Percentiles rank a stretch among this genome's conserved stretches.
Conservation (phyloP, 2,329 filamentous ascomycete genomes). For the Aspergillus piperis region DNA sequence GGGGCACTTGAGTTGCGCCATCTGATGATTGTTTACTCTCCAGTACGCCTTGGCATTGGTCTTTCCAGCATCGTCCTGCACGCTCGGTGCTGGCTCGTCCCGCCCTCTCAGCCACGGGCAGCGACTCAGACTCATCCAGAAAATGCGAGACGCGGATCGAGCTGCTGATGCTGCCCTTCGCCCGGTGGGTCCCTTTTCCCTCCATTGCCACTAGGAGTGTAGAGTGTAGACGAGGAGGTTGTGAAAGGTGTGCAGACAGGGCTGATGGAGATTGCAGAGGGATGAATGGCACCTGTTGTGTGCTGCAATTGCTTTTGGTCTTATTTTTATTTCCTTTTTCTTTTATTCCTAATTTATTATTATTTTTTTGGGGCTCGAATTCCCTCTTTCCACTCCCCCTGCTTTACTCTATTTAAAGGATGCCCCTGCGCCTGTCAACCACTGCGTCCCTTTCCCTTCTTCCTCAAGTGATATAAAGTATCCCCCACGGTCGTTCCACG, state of each 20-base stretch:
- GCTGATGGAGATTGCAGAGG: conserved; percentile 12
- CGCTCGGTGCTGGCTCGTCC: neutral
- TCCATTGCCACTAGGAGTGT: conserved; percentile 11
- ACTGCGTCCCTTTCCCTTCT: conserved; percentile 13
- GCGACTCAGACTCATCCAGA: neutral
- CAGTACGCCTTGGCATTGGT: neutral
- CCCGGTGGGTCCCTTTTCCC: conserved; percentile 5
- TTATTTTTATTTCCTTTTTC: too few species aligned
- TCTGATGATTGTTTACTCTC: neutral
- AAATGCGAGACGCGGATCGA: conserved; percentile 8
- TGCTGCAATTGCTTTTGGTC: conserved; percentile 4
- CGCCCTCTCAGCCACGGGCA: conserved; percentile 2
- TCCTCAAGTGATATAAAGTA: conserved; percentile 19
- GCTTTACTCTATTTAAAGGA: conserved; percentile 21
- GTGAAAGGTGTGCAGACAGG: conserved; percentile 12
- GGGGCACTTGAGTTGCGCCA: neutral
- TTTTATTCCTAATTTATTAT: too few species aligned
- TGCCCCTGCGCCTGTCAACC: conserved; percentile 20
- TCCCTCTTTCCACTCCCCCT: conserved; percentile 4
- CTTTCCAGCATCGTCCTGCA: neutral
- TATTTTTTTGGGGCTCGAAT: too few species aligned
- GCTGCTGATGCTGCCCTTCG: conserved; percentile 6
- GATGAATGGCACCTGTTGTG: conserved; percentile 1
- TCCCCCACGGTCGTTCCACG: conserved; percentile 13
- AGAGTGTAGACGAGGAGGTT: conserved; percentile 7